Conservation (phyloP, 768 basidiomycete genomes). For the Tulasnella sp. region DNA sequence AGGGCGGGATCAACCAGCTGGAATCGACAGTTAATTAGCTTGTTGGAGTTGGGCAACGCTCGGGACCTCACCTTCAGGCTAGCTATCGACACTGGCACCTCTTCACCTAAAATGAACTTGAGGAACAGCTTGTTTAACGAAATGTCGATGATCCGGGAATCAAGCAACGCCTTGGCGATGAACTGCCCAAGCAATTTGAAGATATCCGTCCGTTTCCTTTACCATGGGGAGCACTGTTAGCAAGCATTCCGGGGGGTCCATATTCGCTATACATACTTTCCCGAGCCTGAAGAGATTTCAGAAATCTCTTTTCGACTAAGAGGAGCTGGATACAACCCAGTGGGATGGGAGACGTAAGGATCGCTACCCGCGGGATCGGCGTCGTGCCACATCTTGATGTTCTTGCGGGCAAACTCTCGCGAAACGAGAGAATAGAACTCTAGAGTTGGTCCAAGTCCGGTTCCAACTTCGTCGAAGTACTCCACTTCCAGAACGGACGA, state of each 20-base stretch:
- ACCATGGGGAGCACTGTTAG: slow-evolving; percentile 24
- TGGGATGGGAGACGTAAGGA: slow-evolving; percentile 79
- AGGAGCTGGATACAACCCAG: slow-evolving; percentile 88
- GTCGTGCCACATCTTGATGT: slow-evolving; percentile 91
- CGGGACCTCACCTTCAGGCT: slow-evolving; percentile 67
- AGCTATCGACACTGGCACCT: slow-evolving; percentile 81
- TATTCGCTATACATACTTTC: slow-evolving; percentile 38
- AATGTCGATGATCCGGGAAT: slow-evolving; percentile 96
- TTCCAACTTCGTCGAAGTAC: slow-evolving; percentile 98
- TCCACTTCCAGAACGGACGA: slow-evolving; percentile 95
- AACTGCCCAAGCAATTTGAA: slow-evolving; percentile 93
- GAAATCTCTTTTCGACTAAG: slow-evolving; percentile 38
- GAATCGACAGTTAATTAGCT: slow-evolving; percentile 5
- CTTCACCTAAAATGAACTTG: slow-evolving; percentile 84
- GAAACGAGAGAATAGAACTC: slow-evolving; percentile 99
- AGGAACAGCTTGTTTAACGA: slow-evolving; percentile 95
- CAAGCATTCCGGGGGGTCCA: not conserved
- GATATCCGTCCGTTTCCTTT: slow-evolving; percentile 80
- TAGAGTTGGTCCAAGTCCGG: slow-evolving; percentile 93
- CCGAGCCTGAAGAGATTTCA: slow-evolving; percentile 27
- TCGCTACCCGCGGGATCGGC: slow-evolving; percentile 64
- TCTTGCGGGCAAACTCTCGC: slow-evolving; percentile 87
- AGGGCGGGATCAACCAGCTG: slow-evolving; percentile 84
- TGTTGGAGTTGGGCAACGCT: slow-evolving; percentile 28
- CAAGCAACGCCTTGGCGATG: slow-evolving; percentile 94